These are phyloP conservation scores for Lodderomyces jiufengensis DNA, from an alignment of 1,139 yeast genomes.

Conservation along the genomic window DNA sequence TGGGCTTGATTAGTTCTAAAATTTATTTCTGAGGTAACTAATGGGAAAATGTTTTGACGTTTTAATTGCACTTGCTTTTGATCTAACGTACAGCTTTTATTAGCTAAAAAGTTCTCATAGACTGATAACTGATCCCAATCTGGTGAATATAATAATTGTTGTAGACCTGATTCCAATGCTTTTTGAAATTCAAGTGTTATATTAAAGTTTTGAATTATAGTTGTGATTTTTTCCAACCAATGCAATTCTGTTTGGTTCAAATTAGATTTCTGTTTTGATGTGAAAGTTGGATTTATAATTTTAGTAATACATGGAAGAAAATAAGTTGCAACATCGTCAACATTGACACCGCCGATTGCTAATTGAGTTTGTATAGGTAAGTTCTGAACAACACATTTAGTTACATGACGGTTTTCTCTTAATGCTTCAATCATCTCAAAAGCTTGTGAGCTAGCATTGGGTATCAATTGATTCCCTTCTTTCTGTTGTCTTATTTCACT, in stretches of 20 bases:
- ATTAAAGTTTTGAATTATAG: slow-evolving; percentile 24
- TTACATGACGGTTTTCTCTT: slow-evolving; percentile 26
- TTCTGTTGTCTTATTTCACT: slow-evolving; percentile 43
- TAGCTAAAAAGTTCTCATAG: slow-evolving; percentile 24
- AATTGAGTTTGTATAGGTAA: slow-evolving; percentile 27
- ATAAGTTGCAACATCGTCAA: slow-evolving; percentile 25
- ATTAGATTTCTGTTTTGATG: slow-evolving; percentile 25
- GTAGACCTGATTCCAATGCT: slow-evolving; percentile 32
- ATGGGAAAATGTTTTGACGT: slow-evolving; percentile 37
- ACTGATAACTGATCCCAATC: slow-evolving; percentile 32
- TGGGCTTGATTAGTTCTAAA: not conserved
- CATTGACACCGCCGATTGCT: slow-evolving; percentile 26
- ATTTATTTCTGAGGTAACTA: slow-evolving; percentile 41
- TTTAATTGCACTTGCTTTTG: slow-evolving; percentile 25
- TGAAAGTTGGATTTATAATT: slow-evolving; percentile 43
- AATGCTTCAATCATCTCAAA: slow-evolving; percentile 38
- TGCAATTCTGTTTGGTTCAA: slow-evolving; percentile 23
- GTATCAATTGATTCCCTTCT: slow-evolving; percentile 30
- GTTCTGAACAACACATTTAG: slow-evolving; percentile 23
- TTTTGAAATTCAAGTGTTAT: slow-evolving; percentile 31
- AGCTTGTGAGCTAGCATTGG: slow-evolving; percentile 40
- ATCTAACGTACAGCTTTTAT: slow-evolving; percentile 14
- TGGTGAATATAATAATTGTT: slow-evolving; percentile 32
- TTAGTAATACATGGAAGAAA: slow-evolving; percentile 46
- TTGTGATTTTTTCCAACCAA: slow-evolving; percentile 28